A percentile compares a stretch with the other conserved stretches of the same genome.
These are phyloP conservation scores for Coffea eugenioides DNA, from an alignment of 257 asterid genomes.

Conservation along the genomic window DNA sequence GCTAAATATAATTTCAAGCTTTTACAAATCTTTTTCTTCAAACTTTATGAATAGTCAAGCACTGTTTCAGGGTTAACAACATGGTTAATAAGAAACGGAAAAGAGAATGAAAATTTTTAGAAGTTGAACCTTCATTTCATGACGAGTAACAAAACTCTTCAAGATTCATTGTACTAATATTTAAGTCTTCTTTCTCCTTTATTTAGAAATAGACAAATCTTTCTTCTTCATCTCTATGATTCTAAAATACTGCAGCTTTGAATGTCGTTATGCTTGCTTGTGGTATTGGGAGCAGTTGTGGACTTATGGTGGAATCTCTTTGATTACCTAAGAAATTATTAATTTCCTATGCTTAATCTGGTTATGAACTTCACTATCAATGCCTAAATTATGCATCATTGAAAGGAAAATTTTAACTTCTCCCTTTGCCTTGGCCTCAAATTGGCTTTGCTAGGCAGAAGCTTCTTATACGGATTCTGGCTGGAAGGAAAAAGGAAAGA, in stretches of 20 bases:
- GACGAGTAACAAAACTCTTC: neutral
- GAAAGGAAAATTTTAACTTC: neutral
- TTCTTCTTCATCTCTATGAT: neutral
- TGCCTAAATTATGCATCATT: neutral
- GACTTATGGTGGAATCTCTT: neutral
- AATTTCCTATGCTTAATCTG: neutral
- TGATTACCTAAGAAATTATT: neutral
- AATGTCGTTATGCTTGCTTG: neutral
- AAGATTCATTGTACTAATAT: no score
- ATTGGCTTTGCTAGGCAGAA: slow-evolving; percentile 1
- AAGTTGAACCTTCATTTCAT: neutral
- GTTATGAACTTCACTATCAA: neutral
- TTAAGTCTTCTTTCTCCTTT: neutral
- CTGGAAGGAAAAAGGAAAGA: neutral
- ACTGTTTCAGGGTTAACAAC: no score
- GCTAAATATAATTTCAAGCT: no score
- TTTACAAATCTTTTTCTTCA: no score
- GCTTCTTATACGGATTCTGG: neutral
- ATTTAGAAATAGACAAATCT: neutral
- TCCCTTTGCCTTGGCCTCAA: neutral
- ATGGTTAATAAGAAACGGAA: neutral
- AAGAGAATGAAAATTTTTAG: no score
- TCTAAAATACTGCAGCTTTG: no score
- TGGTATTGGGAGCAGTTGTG: neutral
- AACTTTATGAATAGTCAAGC: no score